These are phyloP conservation scores for Cubamyces lactineus DNA, from an alignment of 768 basidiomycete species.

Conservation along the genomic window DNA sequence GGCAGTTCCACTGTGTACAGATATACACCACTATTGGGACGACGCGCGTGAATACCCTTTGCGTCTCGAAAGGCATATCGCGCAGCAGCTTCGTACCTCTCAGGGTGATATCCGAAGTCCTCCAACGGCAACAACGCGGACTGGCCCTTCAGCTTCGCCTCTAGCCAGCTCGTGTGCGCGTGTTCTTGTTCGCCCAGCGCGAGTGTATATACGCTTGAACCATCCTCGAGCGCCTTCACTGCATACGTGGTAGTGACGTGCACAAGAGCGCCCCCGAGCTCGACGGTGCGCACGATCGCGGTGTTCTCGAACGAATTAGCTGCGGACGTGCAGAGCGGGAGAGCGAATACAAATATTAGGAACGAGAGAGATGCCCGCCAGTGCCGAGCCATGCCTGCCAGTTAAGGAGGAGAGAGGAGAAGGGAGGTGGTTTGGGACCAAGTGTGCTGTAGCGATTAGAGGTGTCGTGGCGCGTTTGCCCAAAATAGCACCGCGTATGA, in stretches of 20 bases:
- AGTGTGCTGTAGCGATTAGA: constrained; percentile 19
- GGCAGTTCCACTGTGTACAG: constrained; percentile 69
- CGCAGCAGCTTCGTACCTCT: constrained; percentile 49
- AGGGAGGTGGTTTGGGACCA: constrained; percentile 19
- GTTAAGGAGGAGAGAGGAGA: constrained; percentile 6
- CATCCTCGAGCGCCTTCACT: constrained; percentile 69
- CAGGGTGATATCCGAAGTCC: constrained; percentile 51
- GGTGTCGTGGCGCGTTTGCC: constrained; percentile 25
- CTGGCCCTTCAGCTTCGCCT: constrained; percentile 80
- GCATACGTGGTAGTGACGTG: constrained; percentile 90
- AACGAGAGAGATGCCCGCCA: constrained; percentile 37
- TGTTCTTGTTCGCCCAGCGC: constrained; percentile 66
- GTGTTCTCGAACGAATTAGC: constrained; percentile 80
- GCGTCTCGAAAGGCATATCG: neutral
- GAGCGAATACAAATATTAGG: constrained; percentile 50
- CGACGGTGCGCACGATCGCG: constrained; percentile 84
- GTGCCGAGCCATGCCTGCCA: constrained; percentile 22
- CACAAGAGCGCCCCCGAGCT: constrained; percentile 87
- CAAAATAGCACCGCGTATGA: constrained; percentile 14
- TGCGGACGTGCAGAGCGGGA: constrained; percentile 43
- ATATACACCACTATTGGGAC: constrained; percentile 41
- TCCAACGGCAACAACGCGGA: constrained; percentile 52
- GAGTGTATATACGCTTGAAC: constrained; percentile 66
- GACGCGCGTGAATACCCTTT: neutral
- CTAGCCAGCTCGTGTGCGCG: constrained; percentile 73